phyloP scores from a whole-genome alignment of 1,139 yeast genomes.

The Komagataea norvegica region DNA sequence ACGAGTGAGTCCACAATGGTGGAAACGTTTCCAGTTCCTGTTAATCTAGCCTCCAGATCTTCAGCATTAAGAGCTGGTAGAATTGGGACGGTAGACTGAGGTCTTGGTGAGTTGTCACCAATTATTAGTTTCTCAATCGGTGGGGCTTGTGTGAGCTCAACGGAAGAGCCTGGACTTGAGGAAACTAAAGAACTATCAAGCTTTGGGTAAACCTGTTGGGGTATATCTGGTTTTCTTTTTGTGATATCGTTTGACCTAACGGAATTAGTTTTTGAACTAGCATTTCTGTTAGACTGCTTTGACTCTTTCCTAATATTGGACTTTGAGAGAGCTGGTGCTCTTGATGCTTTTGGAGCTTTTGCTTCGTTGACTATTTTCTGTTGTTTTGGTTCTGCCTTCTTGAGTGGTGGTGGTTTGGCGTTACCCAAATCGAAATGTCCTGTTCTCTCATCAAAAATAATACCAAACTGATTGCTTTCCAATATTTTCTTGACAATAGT shows the following conservation, averaged over 20 bases:
- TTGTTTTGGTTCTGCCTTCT: constrained; percentile 4
- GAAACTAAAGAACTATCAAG: background rate
- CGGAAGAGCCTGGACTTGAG: background rate
- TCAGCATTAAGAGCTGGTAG: constrained; percentile 10
- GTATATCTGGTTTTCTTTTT: background rate
- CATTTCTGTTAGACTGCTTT: background rate
- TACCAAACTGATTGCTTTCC: constrained; percentile 31
- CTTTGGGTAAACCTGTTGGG: constrained; percentile 1
- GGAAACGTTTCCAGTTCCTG: background rate
- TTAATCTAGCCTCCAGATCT: constrained; percentile 10
- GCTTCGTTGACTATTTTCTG: background rate
- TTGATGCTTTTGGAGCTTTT: background rate
- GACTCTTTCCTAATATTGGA: background rate
- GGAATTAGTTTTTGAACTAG: background rate
- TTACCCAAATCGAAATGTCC: constrained; percentile 20
- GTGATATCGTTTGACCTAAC: background rate
- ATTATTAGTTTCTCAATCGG: constrained; percentile 1
- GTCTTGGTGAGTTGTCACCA: background rate
- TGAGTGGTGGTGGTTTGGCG: constrained; percentile 8
- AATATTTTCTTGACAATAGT: constrained; percentile 31
- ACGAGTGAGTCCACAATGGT: constrained; percentile 33
- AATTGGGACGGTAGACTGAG: background rate
- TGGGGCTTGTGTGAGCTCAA: background rate
- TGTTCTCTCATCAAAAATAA: constrained; percentile 27
- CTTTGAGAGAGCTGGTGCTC: background rate